A percentile compares a stretch with the other conserved stretches of the same genome.
Conservation (phyloP, 2,329 filamentous ascomycete species). For the Cytospora schulzeri region DNA sequence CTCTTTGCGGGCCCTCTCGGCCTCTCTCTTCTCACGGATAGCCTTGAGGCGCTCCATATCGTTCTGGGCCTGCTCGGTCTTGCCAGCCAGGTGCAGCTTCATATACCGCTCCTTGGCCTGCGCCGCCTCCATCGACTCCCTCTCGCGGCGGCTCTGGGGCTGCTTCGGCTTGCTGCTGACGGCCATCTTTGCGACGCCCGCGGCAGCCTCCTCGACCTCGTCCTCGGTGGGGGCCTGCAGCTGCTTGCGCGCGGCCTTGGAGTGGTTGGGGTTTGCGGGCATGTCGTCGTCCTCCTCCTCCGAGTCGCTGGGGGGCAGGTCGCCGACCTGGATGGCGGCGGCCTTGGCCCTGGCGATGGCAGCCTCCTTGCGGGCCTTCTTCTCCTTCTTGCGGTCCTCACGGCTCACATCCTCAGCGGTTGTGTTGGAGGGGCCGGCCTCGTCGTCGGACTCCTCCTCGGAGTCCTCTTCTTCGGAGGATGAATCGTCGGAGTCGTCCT, state of each 20-base stretch:
- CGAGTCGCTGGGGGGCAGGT: slow-evolving; percentile 76
- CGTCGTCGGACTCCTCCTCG: slow-evolving; percentile 47
- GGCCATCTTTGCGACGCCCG: slow-evolving; percentile 57
- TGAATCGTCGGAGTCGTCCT: slow-evolving; percentile 53
- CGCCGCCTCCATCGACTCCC: slow-evolving; percentile 80
- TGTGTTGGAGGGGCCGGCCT: slow-evolving; percentile 42
- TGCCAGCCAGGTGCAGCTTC: slow-evolving; percentile 90
- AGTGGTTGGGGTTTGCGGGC: slow-evolving; percentile 92
- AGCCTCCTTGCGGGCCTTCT: slow-evolving; percentile 89
- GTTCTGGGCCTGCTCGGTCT: slow-evolving; percentile 92
- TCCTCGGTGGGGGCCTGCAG: slow-evolving; percentile 44
- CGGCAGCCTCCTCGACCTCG: slow-evolving; percentile 52
- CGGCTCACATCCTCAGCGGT: slow-evolving; percentile 63
- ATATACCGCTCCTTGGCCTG: slow-evolving; percentile 88
- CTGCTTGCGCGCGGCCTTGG: slow-evolving; percentile 69
- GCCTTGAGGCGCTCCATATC: slow-evolving; percentile 82
- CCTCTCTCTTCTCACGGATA: slow-evolving; percentile 83
- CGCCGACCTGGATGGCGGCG: slow-evolving; percentile 76
- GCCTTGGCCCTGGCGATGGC: slow-evolving; percentile 77
- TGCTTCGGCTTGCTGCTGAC: no score
- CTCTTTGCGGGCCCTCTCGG: slow-evolving; percentile 79
- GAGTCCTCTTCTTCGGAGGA: slow-evolving; percentile 53
- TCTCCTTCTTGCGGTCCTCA: slow-evolving; percentile 83
- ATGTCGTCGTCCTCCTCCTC: slow-evolving; percentile 63
- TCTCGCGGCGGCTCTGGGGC: slow-evolving; percentile 52